Percentiles rank a stretch among this genome's conserved stretches.
These are phyloP conservation scores for Hypoxylon perforatum DNA, from an alignment of 495 filamentous ascomycete genomes.

Conservation along the genomic window DNA sequence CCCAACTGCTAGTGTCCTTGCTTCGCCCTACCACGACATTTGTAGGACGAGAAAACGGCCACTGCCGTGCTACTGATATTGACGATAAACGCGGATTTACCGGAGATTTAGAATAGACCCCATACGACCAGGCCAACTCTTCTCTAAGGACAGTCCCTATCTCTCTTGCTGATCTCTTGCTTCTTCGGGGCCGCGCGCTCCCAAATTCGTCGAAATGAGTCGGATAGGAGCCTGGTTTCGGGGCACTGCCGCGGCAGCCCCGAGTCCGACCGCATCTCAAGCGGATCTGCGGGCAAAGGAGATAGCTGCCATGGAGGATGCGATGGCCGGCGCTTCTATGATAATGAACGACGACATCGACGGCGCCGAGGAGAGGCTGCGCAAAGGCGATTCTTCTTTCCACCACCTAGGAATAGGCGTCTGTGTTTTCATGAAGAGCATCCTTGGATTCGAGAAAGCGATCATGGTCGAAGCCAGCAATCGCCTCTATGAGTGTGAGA, in stretches of 20 bases:
- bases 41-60: conserved; percentile 4
- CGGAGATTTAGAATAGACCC: neutral
- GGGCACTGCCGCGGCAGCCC: conserved; percentile 36
- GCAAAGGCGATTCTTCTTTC: conserved; percentile 83
- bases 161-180: neutral
- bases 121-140: neutral
- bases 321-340: conserved; percentile 58
- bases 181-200: neutral
- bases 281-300: conserved; percentile 42
- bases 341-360: conserved; percentile 97
- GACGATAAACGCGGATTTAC: conserved; percentile 9
- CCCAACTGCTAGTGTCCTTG: neutral
- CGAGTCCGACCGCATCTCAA: conserved; percentile 35
- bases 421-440: conserved; percentile 84
- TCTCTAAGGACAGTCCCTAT: neutral
- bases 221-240: conserved; percentile 46
- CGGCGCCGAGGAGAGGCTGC: conserved; percentile 79
- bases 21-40: neutral
- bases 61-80: neutral
- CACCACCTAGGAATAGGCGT: conserved; percentile 88
- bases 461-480: conserved; percentile 87
- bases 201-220: conserved; percentile 36
- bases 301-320: conserved; percentile 58
- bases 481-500: conserved; percentile 81
- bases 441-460: conserved; percentile 94